These are phyloP conservation scores for Boechera stricta DNA, from an alignment of 345 rosid genomes.

Conservation along the genomic window DNA sequence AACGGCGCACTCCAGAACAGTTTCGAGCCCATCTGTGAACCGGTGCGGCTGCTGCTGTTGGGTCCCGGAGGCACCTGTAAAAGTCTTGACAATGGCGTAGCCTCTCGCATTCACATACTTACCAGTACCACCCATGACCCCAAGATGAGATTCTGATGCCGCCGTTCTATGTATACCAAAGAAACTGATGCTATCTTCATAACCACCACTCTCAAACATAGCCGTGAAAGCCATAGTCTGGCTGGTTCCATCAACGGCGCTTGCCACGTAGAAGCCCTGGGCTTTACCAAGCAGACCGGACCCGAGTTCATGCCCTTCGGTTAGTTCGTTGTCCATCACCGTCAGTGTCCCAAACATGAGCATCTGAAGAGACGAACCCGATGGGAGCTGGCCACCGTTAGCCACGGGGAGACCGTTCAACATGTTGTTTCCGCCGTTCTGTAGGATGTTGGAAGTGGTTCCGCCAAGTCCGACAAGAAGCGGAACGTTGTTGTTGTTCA, in stretches of 20 bases:
- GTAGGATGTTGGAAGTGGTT: slow-evolving; percentile 50
- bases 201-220: slow-evolving; percentile 76
- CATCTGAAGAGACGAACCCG: slow-evolving; percentile 58
- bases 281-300: slow-evolving; percentile 78
- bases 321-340: slow-evolving; percentile 75
- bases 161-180: slow-evolving; percentile 73
- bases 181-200: slow-evolving; percentile 70
- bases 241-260: slow-evolving; percentile 75
- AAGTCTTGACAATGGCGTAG: slow-evolving; percentile 68
- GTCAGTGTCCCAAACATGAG: slow-evolving; percentile 87
- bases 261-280: slow-evolving; percentile 76
- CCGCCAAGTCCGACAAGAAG: slow-evolving; percentile 78
- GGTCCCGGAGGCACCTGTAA: slow-evolving; percentile 44
- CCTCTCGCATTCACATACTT: slow-evolving; percentile 77
- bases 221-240: slow-evolving; percentile 81
- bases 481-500: slow-evolving; percentile 83
- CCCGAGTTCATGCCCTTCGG: slow-evolving; percentile 67
- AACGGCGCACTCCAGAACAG: slow-evolving; percentile 61
- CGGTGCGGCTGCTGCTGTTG: slow-evolving; percentile 62
- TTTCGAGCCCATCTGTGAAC: slow-evolving; percentile 69
- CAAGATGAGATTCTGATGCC: slow-evolving; percentile 75
- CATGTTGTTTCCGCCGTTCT: slow-evolving; percentile 60
- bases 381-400: slow-evolving; percentile 59
- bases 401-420: slow-evolving; percentile 51
- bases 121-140: slow-evolving; percentile 92